Base-by-base conservation (phyloP, 2,329 filamentous ascomycete genomes). In the Xylaria sp. region DNA sequence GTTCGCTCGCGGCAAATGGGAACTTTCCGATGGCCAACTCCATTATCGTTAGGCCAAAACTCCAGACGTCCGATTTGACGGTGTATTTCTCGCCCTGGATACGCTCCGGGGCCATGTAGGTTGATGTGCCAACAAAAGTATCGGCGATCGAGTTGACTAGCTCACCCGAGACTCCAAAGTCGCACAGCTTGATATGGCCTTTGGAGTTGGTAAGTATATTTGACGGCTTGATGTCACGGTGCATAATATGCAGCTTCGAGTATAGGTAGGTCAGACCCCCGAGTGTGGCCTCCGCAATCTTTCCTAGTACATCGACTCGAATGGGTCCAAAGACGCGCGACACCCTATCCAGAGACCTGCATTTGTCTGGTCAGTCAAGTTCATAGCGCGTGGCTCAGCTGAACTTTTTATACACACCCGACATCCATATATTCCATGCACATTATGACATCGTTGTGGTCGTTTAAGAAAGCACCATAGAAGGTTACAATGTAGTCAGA, bases 381-480 rank as follows among this genome's bases (percentile, higher is more conserved):
- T 19, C 48, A n/a, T 21, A 47, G 50, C 42, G 50, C 19, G 36
- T 51, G 45, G 61, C 64, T 42, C 39, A 42, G 39, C 39, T 61
- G 19, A 19, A 24, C 11, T 21, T 47, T 47, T 19, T 64, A n/a
- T 55, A 84, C 93, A 81, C 87, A 98, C 96, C 96, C 96, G 79
- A 95, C 93, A 81, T 99, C 96, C 93, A 97, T 97, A 79, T 99
- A 98, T 81, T 99, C 96, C 96, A 99, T 99, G 81, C 96, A 99
- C 91, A 99, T 95, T 75, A 98, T 97, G 67, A 99, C 97, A 82
- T 99, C 96, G 78, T 97, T 95, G 70, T 94, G 94, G 78, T 97
- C 93, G 79, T 97, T 98, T 77, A 98, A 88, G 78, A 98, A 99
- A 45, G 96, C 96, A 69, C 96, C 96, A 78, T 98, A 98, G 81